Evolutionary conservation across 768 basidiomycete genomes (phyloP).

Genomic region (Leccinum incarnatum): DNA sequence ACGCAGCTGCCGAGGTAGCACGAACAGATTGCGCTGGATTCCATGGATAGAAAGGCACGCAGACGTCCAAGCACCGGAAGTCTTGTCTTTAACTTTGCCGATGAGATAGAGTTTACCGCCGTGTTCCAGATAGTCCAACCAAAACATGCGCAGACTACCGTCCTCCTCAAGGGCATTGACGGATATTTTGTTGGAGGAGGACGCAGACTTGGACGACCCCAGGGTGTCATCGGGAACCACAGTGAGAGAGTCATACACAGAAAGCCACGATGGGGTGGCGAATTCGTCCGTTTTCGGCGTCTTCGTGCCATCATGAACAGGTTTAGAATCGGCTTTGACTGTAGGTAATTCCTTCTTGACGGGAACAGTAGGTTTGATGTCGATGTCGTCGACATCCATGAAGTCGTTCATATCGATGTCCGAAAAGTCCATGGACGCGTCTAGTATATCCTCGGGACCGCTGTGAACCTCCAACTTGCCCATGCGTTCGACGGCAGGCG

Average conservation of each 20-base stretch:
- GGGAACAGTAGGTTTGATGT: constrained; percentile 40
- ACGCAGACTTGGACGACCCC: constrained; percentile 40
- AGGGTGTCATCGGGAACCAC: constrained; percentile 61
- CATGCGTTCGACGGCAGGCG: constrained; percentile 58
- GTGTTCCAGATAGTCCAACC: constrained; percentile 92
- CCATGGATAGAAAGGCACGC: constrained; percentile 85
- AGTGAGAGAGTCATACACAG: constrained; percentile 68
- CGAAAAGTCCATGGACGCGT: constrained; percentile 49
- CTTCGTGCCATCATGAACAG: neutral
- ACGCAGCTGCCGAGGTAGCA: constrained; percentile 72
- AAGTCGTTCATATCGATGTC: constrained; percentile 56
- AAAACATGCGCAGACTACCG: constrained; percentile 87
- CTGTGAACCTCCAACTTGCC: constrained; percentile 58
- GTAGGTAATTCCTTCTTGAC: constrained; percentile 19
- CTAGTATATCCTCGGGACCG: constrained; percentile 47
- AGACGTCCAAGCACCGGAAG: constrained; percentile 64
- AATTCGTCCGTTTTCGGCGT: constrained; percentile 46
- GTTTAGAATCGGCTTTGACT: constrained; percentile 16
- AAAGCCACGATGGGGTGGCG: constrained; percentile 61
- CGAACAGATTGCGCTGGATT: constrained; percentile 87
- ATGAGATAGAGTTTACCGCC: constrained; percentile 84
- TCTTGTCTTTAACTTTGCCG: constrained; percentile 86
- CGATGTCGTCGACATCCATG: constrained; percentile 58
- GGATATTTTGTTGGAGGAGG: constrained; percentile 38
- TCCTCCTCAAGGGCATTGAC: constrained; percentile 74